Base-by-base conservation (phyloP, 371 early-diverging fungal species). In the Syncephalastrum racemosum region DNA sequence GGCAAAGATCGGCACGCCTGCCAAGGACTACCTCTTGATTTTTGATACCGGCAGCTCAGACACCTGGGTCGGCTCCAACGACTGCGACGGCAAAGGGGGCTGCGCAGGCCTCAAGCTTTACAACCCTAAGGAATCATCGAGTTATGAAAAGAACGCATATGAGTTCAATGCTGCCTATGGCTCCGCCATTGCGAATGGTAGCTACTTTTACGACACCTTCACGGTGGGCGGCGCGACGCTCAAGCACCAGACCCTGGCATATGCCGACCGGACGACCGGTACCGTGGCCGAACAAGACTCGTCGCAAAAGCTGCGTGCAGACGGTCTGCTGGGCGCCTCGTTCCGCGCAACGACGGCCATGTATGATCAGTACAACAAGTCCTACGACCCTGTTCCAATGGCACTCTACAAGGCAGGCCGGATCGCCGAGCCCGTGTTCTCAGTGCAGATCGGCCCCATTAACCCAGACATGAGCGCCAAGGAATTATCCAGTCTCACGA, bases 1-100 rank as follows among this genome's bases (percentile, higher is more conserved):
- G 10, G 36, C 36, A 8, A 31, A 31, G 8, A 45, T 61, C 16
- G 55, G 61, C 6, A 55, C 51, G 4, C 51, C 61, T n/a, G 43
- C 43, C 6, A 42, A 50, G 46, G 52, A 61, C 12, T 61, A 50
- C 15, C 20, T 44, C 1, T 24, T 61, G 46, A 23, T 61, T 1
- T 55, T 61, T 18, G 55, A 54, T 40, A 61, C 54, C 16, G 61
- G 61, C 8, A 61, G 61, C 40, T 42, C 61, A 0, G 61, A 55
- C 31, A 55, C 56, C 4, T 61, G 61, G 61, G 54, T 61, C n/a
- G 27, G 50, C 10, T 45, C 39, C 31, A n/a, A 22, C 4, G 5
- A 52, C 2, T 50, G 50, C 18, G 20, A 4, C 14, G 19, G n/a
- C 27, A 10, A 52, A 2, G 46, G 46, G 31, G 53, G 59, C 36